Conservation (phyloP, 2,329 filamentous ascomycete genomes). For the Fusarium albosuccineum region DNA sequence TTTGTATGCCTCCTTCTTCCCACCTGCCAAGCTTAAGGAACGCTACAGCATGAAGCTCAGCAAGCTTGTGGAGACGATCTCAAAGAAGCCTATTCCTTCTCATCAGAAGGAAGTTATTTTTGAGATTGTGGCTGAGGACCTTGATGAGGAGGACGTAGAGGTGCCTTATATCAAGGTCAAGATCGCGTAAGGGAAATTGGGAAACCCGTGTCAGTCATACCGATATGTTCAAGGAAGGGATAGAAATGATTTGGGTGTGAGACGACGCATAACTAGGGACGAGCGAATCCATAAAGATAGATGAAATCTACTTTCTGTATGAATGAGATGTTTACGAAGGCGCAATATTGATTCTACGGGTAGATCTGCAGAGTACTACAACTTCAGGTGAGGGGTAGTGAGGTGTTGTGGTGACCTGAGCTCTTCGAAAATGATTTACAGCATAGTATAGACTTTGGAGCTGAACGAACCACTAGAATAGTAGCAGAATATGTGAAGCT, state of each 20-base stretch:
- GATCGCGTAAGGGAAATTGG: constrained; percentile 55
- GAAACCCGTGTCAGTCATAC: constrained; percentile 6
- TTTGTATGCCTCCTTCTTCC: constrained; percentile 94
- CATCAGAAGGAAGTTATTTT: constrained; percentile 98
- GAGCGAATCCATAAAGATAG: constrained; percentile 37
- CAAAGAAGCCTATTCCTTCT: constrained; percentile 89
- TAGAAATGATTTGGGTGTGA: constrained; percentile 27
- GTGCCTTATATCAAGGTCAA: constrained; percentile 96
- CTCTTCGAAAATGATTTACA: too few relatives aligned
- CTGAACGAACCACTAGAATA: too few relatives aligned
- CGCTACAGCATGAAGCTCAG: constrained; percentile 86
- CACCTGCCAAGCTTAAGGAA: constrained; percentile 82
- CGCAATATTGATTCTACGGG: background rate
- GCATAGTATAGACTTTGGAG: too few relatives aligned
- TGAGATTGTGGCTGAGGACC: constrained; percentile 93
- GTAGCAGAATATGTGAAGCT: too few relatives aligned
- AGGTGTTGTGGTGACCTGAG: too few relatives aligned
- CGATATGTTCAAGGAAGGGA: constrained; percentile 25
- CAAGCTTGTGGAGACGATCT: constrained; percentile 87
- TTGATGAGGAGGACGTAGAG: constrained; percentile 92
- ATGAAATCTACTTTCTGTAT: constrained; percentile 28
- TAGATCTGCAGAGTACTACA: background rate
- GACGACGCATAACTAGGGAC: constrained; percentile 33
- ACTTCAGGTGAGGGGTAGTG: too few relatives aligned
- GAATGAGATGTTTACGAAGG: background rate